Evolutionary conservation across 2,329 filamentous ascomycete genomes (phyloP).

Genomic region (Raffaelea albimanens): DNA sequence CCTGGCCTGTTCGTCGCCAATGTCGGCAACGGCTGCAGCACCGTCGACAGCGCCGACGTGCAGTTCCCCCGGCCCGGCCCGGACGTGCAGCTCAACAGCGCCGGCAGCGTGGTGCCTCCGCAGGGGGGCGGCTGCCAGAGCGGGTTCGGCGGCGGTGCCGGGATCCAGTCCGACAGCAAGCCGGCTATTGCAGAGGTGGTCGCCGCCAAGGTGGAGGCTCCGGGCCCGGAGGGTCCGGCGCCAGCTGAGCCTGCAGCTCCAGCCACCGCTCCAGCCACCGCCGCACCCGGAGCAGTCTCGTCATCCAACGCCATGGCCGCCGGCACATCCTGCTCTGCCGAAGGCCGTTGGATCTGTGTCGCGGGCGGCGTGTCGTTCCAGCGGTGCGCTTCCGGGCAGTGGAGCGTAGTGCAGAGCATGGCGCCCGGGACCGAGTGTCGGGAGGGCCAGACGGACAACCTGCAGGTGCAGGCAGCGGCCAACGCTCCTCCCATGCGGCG

Average conservation of each 20-base stretch:
- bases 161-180: background rate
- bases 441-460: slow-evolving; percentile 2
- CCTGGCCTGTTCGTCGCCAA: slow-evolving; percentile 9
- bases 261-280: background rate
- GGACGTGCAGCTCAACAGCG: slow-evolving; percentile 47
- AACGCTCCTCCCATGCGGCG: no score
- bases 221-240: background rate
- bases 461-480: background rate
- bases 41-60: slow-evolving; percentile 13
- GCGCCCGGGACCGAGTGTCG: slow-evolving; percentile 43
- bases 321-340: slow-evolving; percentile 35
- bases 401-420: slow-evolving; percentile 39
- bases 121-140: slow-evolving; percentile 13
- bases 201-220: slow-evolving; percentile 7
- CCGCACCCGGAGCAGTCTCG: background rate
- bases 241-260: slow-evolving; percentile 6
- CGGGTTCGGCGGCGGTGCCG: background rate
- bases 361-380: slow-evolving; percentile 41
- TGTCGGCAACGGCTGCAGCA: slow-evolving; percentile 11
- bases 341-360: slow-evolving; percentile 52
- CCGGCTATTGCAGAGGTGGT: background rate
- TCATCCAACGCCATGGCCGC: slow-evolving; percentile 14
- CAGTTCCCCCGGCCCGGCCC: slow-evolving; percentile 10
- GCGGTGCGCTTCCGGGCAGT: slow-evolving; percentile 50
- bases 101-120: slow-evolving; percentile 39